Percentiles rank a stretch among this genome's conserved stretches.
Evolutionary conservation across 257 asterid genomes (phyloP).

Genomic region (Salvia rosmarinus): DNA sequence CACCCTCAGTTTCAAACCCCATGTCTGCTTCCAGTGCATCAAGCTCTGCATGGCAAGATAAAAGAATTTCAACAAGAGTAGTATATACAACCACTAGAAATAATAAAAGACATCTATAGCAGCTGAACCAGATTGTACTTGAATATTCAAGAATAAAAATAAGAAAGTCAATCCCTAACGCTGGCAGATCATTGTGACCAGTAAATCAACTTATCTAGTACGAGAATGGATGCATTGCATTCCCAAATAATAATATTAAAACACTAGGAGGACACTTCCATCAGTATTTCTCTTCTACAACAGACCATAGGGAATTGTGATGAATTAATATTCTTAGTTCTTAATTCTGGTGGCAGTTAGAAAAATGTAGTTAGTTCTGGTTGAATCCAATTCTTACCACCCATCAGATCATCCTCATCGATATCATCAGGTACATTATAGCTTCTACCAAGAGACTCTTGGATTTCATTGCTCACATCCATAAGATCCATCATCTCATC

Average conservation of each 20-base stretch:
- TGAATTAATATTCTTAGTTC: background rate
- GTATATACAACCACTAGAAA: background rate
- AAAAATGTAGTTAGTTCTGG: conserved; percentile 16
- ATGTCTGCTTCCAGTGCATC: conserved; percentile 99
- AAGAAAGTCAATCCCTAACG: background rate
- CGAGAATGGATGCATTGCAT: background rate
- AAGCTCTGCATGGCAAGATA: conserved; percentile 62
- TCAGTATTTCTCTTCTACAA: conserved; percentile 3
- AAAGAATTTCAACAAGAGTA: conserved; percentile 8
- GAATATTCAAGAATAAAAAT: background rate
- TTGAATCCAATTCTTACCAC: conserved; percentile 74
- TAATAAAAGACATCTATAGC: background rate
- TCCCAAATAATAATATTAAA: conserved; percentile 2
- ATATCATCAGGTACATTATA: conserved; percentile 93
- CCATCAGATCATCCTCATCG: conserved; percentile 95
- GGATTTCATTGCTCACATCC: conserved; percentile 98
- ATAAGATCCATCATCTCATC: conserved; percentile 99
- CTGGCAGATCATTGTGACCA: conserved; percentile 6
- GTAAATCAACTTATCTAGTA: background rate
- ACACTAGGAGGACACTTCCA: conserved; percentile 9
- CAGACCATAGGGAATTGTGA: conserved; percentile 13
- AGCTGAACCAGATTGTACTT: background rate
- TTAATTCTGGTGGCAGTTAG: conserved; percentile 1
- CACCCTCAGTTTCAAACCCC: conserved; percentile 86
- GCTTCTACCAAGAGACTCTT: conserved; percentile 96